Evolutionary conservation across 164 flowering plant genomes (phyloP).

Genomic region (Pachysandra terminalis): DNA sequence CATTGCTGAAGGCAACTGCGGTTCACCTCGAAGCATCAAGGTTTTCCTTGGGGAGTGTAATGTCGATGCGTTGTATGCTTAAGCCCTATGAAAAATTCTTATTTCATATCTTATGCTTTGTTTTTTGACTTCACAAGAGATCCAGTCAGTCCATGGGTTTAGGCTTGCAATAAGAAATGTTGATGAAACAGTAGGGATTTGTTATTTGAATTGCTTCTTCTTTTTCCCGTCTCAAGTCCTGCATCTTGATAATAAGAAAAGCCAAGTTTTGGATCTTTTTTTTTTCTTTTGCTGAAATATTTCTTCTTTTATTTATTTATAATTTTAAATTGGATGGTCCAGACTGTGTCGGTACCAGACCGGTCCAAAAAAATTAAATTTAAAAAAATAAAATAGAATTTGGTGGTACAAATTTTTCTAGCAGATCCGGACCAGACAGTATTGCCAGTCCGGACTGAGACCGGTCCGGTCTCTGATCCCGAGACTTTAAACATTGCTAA

Average conservation of each 20-base stretch:
- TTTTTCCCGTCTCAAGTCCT: neutral
- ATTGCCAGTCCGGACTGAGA: no score
- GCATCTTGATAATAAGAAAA: neutral
- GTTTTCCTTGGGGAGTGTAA: conserved; percentile 86
- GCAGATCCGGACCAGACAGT: no score
- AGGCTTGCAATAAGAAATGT: neutral
- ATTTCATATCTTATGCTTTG: conserved; percentile 2
- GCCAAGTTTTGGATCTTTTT: neutral
- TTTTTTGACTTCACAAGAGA: conserved; percentile 10
- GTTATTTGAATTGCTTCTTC: neutral
- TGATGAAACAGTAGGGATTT: neutral
- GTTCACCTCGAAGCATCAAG: conserved; percentile 88
- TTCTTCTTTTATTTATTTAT: no score
- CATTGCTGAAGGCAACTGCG: conserved; percentile 91
- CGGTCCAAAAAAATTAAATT: no score
- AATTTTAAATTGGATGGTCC: no score
- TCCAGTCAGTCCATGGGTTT: conserved; percentile 7
- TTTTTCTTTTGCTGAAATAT: no score
- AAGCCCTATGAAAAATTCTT: conserved; percentile 7
- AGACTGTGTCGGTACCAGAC: no score
- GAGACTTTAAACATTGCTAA: no score
- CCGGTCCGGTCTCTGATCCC: no score
- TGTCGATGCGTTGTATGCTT: conserved; percentile 64
- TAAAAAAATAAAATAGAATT: no score
- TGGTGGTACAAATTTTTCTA: no score